Base-by-base conservation (phyloP, 768 basidiomycete genomes). In the Xerocomellus amylosporus region DNA sequence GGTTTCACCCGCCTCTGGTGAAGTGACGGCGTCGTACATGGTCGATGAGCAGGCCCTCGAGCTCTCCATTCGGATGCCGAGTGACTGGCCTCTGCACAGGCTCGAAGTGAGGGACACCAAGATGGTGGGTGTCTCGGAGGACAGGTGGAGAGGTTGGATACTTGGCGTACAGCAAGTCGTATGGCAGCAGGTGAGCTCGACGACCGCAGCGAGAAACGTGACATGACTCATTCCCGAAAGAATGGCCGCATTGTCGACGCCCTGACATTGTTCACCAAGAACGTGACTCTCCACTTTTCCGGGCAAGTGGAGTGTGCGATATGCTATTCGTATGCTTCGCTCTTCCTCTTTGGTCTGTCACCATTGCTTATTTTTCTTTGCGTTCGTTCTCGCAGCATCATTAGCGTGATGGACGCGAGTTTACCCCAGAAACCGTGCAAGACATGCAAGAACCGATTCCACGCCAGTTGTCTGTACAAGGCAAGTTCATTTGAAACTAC, bases 261-360 rank as follows among this genome's bases (percentile, higher is more conserved):
- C 0, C 70, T 98, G 19, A 79, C 81, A 6, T 74, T 96, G 54
- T 98, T 98, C 81, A 95, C 94, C 73, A 92, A 89, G 73, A 98
- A 98, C 66, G 93, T 95, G 41, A 78, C 84, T 0, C 78, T 90
- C 19, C 93, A 98, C 69, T 99, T 98, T 64, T 92, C 96, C 59
- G 96, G 96, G 7, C 88, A 94, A 68, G 90, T 90, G 3, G 93
- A 96, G 62, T 99, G 97, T 70, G 92, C 96, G 1, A 98, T 99
- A 55, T 96, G 93, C 65, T 96, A 95, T 69, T 92, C 90, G 88
- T 93, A 88, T 68, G 52, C 9, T 22, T 51, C 39, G 0, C 26
- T 10, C 15, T 45, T 39, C 19, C 6, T 50, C 15, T 19, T 37
- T 3, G 8, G 36, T 6, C 65, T 8, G 12, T 53, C 19, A 1